Evolutionary conservation across 2,329 filamentous ascomycete species (phyloP).

Genomic region (Paraphaeosphaeria minitans): DNA sequence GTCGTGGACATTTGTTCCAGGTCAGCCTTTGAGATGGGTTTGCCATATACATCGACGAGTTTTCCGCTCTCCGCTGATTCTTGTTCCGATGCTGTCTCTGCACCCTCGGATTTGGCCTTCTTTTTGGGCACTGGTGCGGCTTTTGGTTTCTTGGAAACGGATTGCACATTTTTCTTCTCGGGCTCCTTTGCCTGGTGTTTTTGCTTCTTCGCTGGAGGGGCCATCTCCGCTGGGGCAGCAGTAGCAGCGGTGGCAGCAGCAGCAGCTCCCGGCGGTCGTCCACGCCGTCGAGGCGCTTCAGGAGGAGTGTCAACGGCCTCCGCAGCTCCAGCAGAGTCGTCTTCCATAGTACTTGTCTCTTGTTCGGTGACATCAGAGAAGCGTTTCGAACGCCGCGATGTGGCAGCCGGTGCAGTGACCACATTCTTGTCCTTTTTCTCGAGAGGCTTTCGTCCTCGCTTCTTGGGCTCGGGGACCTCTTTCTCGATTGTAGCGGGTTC

Average conservation of each 20-base stretch:
- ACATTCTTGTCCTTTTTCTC: slow-evolving; percentile 31
- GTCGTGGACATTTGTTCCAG: slow-evolving; percentile 41
- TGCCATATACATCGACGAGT: slow-evolving; percentile 38
- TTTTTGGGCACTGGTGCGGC: slow-evolving; percentile 30
- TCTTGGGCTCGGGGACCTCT: slow-evolving; percentile 22
- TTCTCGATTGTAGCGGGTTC: slow-evolving; percentile 25
- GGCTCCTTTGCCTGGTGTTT: slow-evolving; percentile 14
- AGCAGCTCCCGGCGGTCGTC: slow-evolving; percentile 32
- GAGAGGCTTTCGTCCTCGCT: slow-evolving; percentile 16
- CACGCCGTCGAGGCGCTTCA: slow-evolving; percentile 30
- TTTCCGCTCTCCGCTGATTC: slow-evolving; percentile 31
- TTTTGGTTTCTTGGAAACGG: slow-evolving; percentile 36
- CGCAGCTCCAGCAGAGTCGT: slow-evolving; percentile 30
- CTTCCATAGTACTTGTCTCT: slow-evolving; percentile 28
- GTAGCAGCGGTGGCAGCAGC: slow-evolving; percentile 21
- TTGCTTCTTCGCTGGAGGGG: slow-evolving; percentile 16
- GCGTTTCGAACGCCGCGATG: slow-evolving; percentile 33
- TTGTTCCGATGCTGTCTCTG: slow-evolving; percentile 15
- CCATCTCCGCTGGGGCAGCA: slow-evolving; percentile 15
- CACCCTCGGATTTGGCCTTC: slow-evolving; percentile 24
- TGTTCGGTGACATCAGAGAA: slow-evolving; percentile 37
- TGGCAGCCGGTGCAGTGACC: slow-evolving; percentile 16
- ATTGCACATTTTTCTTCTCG: slow-evolving; percentile 21
- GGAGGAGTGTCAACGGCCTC: slow-evolving; percentile 29
- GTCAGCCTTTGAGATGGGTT: slow-evolving; percentile 39